These are phyloP conservation scores for Tylopilus sp. DNA, from an alignment of 1,284 basidiomycete species.

Conservation along the genomic window DNA sequence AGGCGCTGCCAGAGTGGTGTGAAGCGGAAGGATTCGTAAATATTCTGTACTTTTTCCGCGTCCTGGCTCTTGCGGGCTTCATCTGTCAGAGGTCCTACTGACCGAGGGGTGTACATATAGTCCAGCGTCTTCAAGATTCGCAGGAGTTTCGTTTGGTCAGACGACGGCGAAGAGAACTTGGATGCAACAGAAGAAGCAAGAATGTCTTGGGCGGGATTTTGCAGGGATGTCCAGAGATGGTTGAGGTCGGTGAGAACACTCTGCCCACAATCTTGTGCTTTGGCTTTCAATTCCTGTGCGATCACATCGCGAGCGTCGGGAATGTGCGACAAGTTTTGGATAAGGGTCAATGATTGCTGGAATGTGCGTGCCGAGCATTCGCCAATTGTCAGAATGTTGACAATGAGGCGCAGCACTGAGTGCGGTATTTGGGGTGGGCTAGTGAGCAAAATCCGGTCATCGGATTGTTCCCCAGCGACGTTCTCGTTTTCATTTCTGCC, in stretches of 20 bases:
- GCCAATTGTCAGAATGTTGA: constrained; percentile 90
- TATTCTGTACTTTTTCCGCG: constrained; percentile 76
- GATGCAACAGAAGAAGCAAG: constrained; percentile 69
- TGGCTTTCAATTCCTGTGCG: constrained; percentile 77
- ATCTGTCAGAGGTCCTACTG: constrained; percentile 39
- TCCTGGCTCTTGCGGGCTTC: constrained; percentile 47
- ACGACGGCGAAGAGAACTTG: constrained; percentile 89
- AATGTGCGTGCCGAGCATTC: constrained; percentile 96
- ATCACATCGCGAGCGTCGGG: constrained; percentile 85
- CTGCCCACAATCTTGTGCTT: constrained; percentile 84
- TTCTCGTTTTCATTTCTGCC: constrained; percentile 29
- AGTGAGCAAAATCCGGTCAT: constrained; percentile 63
- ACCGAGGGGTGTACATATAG: constrained; percentile 83
- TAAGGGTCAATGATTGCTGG: constrained; percentile 83
- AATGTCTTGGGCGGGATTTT: constrained; percentile 51
- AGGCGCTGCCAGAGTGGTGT: constrained; percentile 82
- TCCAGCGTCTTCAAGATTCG: constrained; percentile 94
- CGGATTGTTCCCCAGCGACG: constrained; percentile 38
- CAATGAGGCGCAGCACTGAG: constrained; percentile 77
- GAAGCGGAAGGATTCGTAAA: constrained; percentile 88
- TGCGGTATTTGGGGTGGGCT: constrained; percentile 82
- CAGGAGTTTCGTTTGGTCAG: constrained; percentile 89
- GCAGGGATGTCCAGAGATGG: constrained; percentile 65
- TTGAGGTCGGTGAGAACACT: constrained; percentile 72
- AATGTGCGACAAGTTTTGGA: constrained; percentile 85